Base-by-base conservation (phyloP, 2,329 filamentous ascomycete genomes). In the Cordyceps cateniannulata region DNA sequence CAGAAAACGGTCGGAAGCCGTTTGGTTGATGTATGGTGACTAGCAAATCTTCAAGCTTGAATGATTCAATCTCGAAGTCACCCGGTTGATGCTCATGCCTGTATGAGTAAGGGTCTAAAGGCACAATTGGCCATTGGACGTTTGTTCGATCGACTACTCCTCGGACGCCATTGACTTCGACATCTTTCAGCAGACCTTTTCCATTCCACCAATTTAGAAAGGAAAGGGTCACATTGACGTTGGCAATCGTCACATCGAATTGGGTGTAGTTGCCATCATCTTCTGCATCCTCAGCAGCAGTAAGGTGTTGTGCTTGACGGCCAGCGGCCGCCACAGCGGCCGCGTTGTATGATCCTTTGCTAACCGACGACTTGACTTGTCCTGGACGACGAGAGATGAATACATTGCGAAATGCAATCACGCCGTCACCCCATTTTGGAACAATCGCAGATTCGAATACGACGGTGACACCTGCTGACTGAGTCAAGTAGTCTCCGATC, bases 141-240 rank as follows among this genome's bases (percentile, higher is more conserved):
- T 86, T 89, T 1, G 92, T 96, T 62, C 95, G 85, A 73, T 99
- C 95, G 49, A 99, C 82, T 5, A 98, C 91, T 24, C 95, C 95
- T 62, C 95, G 85, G 32, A 99, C 90, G 5, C 95, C 95, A 70
- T 92, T 95, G 57, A 99, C 88, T 70, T 97, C 92, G 47, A 99
- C 95, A 70, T 98, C 91, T 67, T 90, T 88, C 9, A 99, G 78
- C 6, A 96, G 81, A 0, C 95, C 95, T 73, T 93, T 97, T 24
- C 95, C 93, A 67, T 96, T 98, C 85, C 96, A 96, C 95, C 95
- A 99, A 71, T 97, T 98, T n/a, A 92, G 82, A 67, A 99, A 98
- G 0, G 95, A 99, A 27, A 99, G 74, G 0, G 93, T 98, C 47
- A 99, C 93, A 69, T 99, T 96, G 63, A 99, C 91, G 0, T 91